These are phyloP conservation scores for Tricharina praecox DNA, from an alignment of 495 filamentous ascomycete genomes.

Conservation along the genomic window DNA sequence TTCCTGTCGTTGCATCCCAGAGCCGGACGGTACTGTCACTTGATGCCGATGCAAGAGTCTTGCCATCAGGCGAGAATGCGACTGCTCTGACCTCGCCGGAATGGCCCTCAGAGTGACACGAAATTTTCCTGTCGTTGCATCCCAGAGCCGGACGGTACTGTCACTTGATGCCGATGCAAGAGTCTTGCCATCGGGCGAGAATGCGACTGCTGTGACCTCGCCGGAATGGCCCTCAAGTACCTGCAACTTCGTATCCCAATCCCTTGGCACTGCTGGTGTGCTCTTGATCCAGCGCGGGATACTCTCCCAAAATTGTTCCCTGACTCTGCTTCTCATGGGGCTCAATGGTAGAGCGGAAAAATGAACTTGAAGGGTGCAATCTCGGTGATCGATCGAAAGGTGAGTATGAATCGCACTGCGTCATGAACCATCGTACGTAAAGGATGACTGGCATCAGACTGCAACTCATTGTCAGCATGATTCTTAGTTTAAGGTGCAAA, in stretches of 20 bases:
- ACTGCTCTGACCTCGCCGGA: constrained; percentile 16
- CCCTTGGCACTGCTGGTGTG: constrained; percentile 3
- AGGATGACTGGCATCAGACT: not conserved
- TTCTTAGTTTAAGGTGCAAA: too few relatives aligned
- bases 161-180: constrained; percentile 2
- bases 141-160: not conserved
- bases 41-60: constrained; percentile 25
- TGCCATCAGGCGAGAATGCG: constrained; percentile 8
- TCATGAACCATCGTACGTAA: not conserved
- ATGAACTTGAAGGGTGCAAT: constrained; percentile 27
- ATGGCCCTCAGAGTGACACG: constrained; percentile 25
- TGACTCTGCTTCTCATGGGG: constrained; percentile 21
- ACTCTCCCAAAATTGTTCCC: constrained; percentile 9
- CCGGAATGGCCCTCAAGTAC: constrained; percentile 23
- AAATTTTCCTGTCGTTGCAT: too few relatives aligned
- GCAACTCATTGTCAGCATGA: not conserved
- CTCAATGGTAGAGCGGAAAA: constrained; percentile 26
- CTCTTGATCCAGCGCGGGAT: constrained; percentile 10
- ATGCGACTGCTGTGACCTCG: constrained; percentile 14
- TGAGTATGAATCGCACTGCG: constrained; percentile 20
- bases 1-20: too few relatives aligned
- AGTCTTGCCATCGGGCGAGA: constrained; percentile 3
- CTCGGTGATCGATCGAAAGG: constrained; percentile 17
- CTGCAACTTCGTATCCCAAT: constrained; percentile 17
- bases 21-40: constrained; percentile 27